phyloP scores from a whole-genome alignment of 257 asterid species.

The Penstemon davidsonii region DNA sequence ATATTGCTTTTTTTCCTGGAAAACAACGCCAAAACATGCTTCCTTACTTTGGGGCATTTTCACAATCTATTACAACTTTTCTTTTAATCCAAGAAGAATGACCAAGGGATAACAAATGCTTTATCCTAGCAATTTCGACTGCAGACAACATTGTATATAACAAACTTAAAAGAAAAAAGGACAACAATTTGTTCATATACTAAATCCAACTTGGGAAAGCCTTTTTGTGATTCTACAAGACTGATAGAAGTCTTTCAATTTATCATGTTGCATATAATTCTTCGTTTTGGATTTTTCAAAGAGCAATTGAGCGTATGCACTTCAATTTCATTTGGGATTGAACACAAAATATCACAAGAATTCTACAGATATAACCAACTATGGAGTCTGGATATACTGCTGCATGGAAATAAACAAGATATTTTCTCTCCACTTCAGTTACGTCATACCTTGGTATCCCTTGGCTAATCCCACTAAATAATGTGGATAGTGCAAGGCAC shows the following conservation, averaged over 20 bases:
- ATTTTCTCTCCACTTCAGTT: conserved; percentile 1
- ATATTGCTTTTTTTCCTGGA: background rate
- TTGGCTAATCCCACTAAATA: conserved; percentile 14
- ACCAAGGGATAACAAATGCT: background rate
- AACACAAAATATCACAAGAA: background rate
- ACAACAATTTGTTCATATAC: background rate
- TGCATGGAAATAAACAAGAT: conserved; percentile 14
- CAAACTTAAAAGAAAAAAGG: conserved; percentile 5
- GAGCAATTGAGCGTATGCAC: conserved; percentile 11
- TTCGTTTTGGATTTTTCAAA: background rate
- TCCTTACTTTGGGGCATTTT: background rate
- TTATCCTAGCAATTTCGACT: background rate
- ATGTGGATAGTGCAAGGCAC: conserved; percentile 19
- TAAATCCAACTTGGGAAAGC: background rate
- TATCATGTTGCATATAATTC: background rate
- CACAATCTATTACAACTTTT: background rate
- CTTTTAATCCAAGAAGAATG: conserved; percentile 1
- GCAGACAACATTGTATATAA: conserved; percentile 6
- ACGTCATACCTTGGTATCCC: conserved; percentile 15
- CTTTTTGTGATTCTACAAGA: conserved; percentile 1
- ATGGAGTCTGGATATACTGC: conserved; percentile 5
- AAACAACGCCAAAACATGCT: background rate
- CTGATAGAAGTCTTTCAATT: background rate
- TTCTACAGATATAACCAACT: background rate
- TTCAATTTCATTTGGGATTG: conserved; percentile 13